Evolutionary conservation across 768 basidiomycete genomes (phyloP), one percentile per base, ranked within the genome.

Genomic region (Mycena capillaripes): DNA sequence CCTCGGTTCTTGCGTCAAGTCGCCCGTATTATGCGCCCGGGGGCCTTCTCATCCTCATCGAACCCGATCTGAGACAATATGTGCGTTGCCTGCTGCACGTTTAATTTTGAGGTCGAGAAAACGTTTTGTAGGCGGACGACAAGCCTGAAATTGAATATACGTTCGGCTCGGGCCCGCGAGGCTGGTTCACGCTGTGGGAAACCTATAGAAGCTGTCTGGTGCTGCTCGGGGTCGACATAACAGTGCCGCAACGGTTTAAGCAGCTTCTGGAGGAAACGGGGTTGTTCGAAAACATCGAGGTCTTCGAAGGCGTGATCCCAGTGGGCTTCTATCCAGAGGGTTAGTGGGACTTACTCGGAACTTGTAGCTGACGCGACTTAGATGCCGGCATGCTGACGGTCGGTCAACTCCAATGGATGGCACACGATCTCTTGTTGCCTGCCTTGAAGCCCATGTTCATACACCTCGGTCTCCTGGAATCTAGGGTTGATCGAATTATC

Each of bases 351-450:
- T 0, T 36, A 3, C 30, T 57, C n/a, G 81, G 69, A 12, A 53
- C 32, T 25, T 65, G 48, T 40, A 58, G 72, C 19, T 65, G 42
- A 55, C 38, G 64, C 67, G 25, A 64, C 76, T 29, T 58, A 93
- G 92, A 93, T 79, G 84, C 85, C 10, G 81, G 87, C 62, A 84
- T 88, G 40, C 85, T 93, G 40, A 92, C 90, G 27, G 87, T 92
- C 58, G 92, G 91, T 9, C 91, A 93, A 75, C 81, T 93, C 25
- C 90, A 91, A 46, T 93, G 92, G 92, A 89, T 93, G 90, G 88
- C 89, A 71, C 90, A 89, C 75, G 92, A 93, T 73, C 84, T 89
- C 27, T 85, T 93, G 71, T 82, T 93, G 42, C 90, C 90, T 36
- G 90, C 91, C 5, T 79, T 93, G 71, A 88, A 87, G 63, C 90